Evolutionary conservation across 179 eudicot genomes (phyloP), one percentile per base, ranked within the genome.

Genomic region (Actinidia chinensis): DNA sequence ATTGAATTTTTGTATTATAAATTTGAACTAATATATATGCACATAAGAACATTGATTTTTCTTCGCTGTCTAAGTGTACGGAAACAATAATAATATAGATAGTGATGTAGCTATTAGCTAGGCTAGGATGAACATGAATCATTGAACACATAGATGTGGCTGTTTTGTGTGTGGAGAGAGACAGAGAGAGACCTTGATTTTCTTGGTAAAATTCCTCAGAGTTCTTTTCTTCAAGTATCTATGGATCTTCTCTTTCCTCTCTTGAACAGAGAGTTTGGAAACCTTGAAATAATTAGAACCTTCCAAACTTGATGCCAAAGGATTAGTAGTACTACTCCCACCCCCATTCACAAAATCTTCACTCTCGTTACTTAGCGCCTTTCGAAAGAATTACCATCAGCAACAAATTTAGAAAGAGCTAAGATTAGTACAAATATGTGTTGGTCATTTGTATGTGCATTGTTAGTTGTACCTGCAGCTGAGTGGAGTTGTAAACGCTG

Each of bases 161-260:
- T 28, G 33, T 28, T 33, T 33, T 14, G 10, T 60, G 42, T 33
- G 1, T 59, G 4, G 52, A 69, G 36, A 18, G 79, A 63, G 64
- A 51, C 44, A 50, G 78, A 82, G 13, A 67, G 46, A 42, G 55
- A 95, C 99, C 98, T 93, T 95, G 54, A 95, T 95, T 85, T 95
- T 95, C 93, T 95, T 95, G 95, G 91, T 93, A 68, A 95, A 95
- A 71, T 95, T 95, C 85, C 99, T 93, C 79, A 93, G 90, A 47
- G 89, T 91, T 55, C 98, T 87, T 80, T 95, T 95, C 92, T 91
- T 90, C 92, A 91, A 74, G 92, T 95, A 95, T 76, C 95, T 86
- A 78, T 86, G 90, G 80, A 95, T 93, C 87, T 92, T 95, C 79
- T 90, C 91, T 80, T 88, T 93, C 78, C 94, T 94, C 70, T 95